Percentiles rank a stretch among this genome's conserved stretches.
Evolutionary conservation across 345 rosid species (phyloP).

Genomic region (Moringa oleifera): DNA sequence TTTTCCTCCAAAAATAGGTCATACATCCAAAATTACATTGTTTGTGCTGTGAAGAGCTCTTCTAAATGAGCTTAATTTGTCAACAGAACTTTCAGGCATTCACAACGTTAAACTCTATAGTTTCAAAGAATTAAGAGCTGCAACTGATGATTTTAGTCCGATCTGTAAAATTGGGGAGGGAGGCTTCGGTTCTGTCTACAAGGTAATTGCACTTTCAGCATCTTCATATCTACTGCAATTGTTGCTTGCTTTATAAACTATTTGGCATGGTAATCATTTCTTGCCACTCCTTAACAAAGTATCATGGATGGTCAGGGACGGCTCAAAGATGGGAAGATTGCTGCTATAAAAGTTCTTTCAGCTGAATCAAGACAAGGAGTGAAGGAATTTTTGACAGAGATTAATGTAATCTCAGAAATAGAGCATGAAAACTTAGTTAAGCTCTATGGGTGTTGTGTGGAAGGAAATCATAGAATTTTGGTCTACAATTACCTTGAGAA

Average conservation of each 20-base stretch:
- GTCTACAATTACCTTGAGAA: slow-evolving; percentile 90
- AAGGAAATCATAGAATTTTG: slow-evolving; percentile 73
- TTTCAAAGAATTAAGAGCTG: slow-evolving; percentile 59
- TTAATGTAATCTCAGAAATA: slow-evolving; percentile 63
- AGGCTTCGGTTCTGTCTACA: slow-evolving; percentile 90
- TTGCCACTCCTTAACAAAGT: slow-evolving; percentile 4
- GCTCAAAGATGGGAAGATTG: slow-evolving; percentile 70
- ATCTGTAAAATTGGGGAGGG: slow-evolving; percentile 86
- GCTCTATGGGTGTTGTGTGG: slow-evolving; percentile 88
- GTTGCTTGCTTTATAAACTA: slow-evolving; percentile 3
- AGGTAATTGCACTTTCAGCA: slow-evolving; percentile 38
- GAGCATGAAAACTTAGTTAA: slow-evolving; percentile 83
- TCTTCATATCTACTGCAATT: slow-evolving; percentile 3
- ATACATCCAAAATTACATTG: no score
- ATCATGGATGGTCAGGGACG: slow-evolving; percentile 53
- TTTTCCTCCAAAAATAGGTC: no score
- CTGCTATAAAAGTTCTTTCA: slow-evolving; percentile 88
- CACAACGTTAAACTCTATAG: slow-evolving; percentile 47
- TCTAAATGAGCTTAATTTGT: slow-evolving; percentile 17
- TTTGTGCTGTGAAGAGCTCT: neutral
- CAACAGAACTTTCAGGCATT: slow-evolving; percentile 47
- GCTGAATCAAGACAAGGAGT: slow-evolving; percentile 93
- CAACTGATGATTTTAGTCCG: slow-evolving; percentile 66
- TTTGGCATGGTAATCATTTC: neutral
- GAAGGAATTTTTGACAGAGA: slow-evolving; percentile 83